Evolutionary conservation across 805 yeast species (phyloP).

Genomic region (Blastobotrys americana): DNA sequence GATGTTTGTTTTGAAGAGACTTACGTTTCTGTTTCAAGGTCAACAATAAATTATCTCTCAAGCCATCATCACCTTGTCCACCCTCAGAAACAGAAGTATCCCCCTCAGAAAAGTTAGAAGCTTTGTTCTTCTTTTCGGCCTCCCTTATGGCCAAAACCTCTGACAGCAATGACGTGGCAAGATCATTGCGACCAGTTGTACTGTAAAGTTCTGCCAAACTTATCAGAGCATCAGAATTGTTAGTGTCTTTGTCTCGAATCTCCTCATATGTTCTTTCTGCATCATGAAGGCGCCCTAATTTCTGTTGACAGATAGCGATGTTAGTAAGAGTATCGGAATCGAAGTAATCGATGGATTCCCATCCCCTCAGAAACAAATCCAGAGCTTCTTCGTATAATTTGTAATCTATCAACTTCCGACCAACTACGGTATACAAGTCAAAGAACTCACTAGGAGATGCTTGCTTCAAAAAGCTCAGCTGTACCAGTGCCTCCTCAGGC

Average conservation of each 20-base stretch:
- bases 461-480: constrained; percentile 52
- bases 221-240: constrained; percentile 63
- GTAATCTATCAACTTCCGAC: constrained; percentile 58
- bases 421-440: constrained; percentile 74
- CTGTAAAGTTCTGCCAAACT: constrained; percentile 78
- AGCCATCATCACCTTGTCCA: constrained; percentile 1
- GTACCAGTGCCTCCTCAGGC: constrained; percentile 59
- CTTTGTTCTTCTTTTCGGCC: constrained; percentile 7
- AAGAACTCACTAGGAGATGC: constrained; percentile 54
- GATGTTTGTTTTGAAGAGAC: background rate
- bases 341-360: constrained; percentile 2
- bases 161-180: constrained; percentile 27
- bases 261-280: constrained; percentile 26
- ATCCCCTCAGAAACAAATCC: constrained; percentile 39
- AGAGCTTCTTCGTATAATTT: constrained; percentile 74
- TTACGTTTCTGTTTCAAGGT: background rate
- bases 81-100: background rate
- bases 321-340: constrained; percentile 38
- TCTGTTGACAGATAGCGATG: constrained; percentile 71
- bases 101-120: background rate
- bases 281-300: constrained; percentile 46
- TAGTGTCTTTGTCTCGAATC: constrained; percentile 26
- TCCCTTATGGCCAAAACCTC: constrained; percentile 23
- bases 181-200: constrained; percentile 26
- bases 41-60: constrained; percentile 8